Percentiles rank a stretch among this genome's conserved stretches.
phyloP scores from a whole-genome alignment of 495 filamentous ascomycete genomes.

The Xylaria telfairii region DNA sequence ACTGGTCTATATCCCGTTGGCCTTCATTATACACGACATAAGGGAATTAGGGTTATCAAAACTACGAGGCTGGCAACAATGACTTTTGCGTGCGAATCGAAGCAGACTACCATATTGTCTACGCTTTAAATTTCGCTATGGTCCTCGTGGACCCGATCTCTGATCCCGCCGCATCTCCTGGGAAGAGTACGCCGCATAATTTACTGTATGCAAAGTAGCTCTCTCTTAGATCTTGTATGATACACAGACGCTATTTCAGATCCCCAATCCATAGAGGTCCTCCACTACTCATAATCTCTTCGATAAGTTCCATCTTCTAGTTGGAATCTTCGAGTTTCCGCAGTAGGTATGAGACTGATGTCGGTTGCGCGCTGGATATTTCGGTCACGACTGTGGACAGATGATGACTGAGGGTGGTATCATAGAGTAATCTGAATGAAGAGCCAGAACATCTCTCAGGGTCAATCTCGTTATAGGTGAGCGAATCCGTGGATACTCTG shows the following conservation, averaged over 20 bases:
- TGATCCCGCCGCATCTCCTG: neutral
- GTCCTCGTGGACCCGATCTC: neutral
- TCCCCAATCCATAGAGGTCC: slow-evolving; percentile 14
- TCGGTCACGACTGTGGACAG: slow-evolving; percentile 91
- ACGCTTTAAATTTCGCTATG: slow-evolving; percentile 5
- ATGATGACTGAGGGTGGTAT: slow-evolving; percentile 90
- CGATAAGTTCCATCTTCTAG: slow-evolving; percentile 34
- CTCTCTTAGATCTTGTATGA: slow-evolving; percentile 23
- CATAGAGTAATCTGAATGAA: slow-evolving; percentile 85
- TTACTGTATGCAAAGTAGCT: slow-evolving; percentile 18
- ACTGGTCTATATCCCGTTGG: neutral
- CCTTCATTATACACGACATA: slow-evolving; percentile 33
- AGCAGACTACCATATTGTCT: neutral
- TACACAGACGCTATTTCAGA: slow-evolving; percentile 23
- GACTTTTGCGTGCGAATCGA: slow-evolving; percentile 14
- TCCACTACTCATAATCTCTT: slow-evolving; percentile 10
- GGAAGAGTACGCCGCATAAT: neutral
- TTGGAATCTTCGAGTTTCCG: slow-evolving; percentile 57
- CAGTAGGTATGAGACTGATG: slow-evolving; percentile 69
- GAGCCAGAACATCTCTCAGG: slow-evolving; percentile 59
- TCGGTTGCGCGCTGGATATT: slow-evolving; percentile 84
- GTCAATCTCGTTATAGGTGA: slow-evolving; percentile 92
- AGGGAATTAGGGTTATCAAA: slow-evolving; percentile 10
- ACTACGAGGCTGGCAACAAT: neutral
- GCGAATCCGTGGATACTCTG: slow-evolving; percentile 84